Evolutionary conservation across 169 alveolate genomes (phyloP), one percentile per base, ranked within the genome.

Genomic region (Pseudocohnilembus persalinus): DNA sequence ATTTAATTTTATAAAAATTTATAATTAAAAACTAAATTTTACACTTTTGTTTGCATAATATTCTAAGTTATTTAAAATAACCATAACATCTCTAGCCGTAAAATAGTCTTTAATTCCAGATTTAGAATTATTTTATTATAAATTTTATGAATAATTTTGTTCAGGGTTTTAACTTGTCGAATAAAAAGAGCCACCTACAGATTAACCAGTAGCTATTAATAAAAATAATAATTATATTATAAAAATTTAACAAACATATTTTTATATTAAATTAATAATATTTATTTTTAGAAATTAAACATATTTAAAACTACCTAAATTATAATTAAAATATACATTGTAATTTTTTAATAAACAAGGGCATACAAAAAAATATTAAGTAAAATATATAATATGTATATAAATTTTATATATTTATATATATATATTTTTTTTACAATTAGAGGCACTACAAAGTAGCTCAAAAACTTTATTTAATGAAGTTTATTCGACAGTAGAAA

Each of bases 21-120:
- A n/a, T n/a, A n/a, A n/a, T n/a, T n/a, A n/a, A n/a, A n/a, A n/a
- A n/a, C n/a, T n/a, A n/a, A n/a, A n/a, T n/a, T n/a, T n/a, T n/a
- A n/a, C n/a, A n/a, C n/a, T 88, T 80, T 88, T 84, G 0, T 87
- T 85, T 68, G 91, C 90, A 73, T 77, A 77, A 77, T 89, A 88
- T 0, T 83, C 85, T 74, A 89, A 76, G 65, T 84, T 74, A 78
- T 83, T 88, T 82, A 87, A 89, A 79, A 89, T 82, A 72, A 87
- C 87, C 68, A 83, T 85, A 75, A 88, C 90, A n/a, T 88, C 86
- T 11, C 49, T 85, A 28, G 85, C 88, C 27, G 89, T 88, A 34
- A 84, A 86, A 76, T 88, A 83, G 25, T 85, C 81, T 74, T 82
- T 83, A 6, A 68, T 85, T 31, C 83, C 81, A 65, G 35, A 79